These are phyloP conservation scores for barley (Hordeum vulgare) DNA, from an alignment of 176 grass and related monocot genomes.

Conservation along the genomic window DNA sequence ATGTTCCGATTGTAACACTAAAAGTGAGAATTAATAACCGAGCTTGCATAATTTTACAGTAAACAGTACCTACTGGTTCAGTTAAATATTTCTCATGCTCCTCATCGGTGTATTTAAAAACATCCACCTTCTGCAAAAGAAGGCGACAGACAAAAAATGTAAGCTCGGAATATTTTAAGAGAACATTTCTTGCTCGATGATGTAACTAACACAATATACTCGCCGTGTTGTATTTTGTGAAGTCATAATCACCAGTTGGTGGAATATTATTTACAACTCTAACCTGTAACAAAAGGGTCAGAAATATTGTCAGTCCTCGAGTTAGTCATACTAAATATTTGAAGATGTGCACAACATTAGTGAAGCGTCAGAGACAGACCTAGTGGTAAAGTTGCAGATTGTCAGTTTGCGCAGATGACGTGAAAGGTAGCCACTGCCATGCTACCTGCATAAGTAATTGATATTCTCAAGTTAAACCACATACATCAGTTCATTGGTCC, in stretches of 20 bases:
- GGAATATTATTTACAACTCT: slow-evolving; percentile 80
- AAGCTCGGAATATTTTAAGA: too few relatives aligned
- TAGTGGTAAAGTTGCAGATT: slow-evolving; percentile 87
- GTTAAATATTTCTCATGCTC: too few relatives aligned
- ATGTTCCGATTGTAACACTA: not conserved
- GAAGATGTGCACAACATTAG: slow-evolving; percentile 8
- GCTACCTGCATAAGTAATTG: slow-evolving; percentile 55
- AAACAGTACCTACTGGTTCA: slow-evolving; percentile 83
- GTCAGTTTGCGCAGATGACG: slow-evolving; percentile 74
- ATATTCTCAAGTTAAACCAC: not conserved
- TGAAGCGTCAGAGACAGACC: slow-evolving; percentile 46
- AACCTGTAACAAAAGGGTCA: slow-evolving; percentile 43
- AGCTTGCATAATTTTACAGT: not conserved
- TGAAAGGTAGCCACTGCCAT: slow-evolving; percentile 96
- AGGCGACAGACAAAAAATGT: too few relatives aligned
- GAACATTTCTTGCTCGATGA: too few relatives aligned
- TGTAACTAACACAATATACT: too few relatives aligned
- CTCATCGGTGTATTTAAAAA: too few relatives aligned
- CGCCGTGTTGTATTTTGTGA: slow-evolving; percentile 95
- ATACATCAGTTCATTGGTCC: not conserved
- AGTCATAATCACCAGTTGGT: slow-evolving; percentile 89
- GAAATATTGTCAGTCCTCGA: not conserved
- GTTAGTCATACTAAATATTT: not conserved
- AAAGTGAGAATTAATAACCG: not conserved
- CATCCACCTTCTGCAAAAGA: too few relatives aligned